Percentiles rank a stretch among this genome's conserved stretches.
These are phyloP conservation scores for Pythium graminicola DNA, from an alignment of 352 stramenopile genomes.

Conservation along the genomic window DNA sequence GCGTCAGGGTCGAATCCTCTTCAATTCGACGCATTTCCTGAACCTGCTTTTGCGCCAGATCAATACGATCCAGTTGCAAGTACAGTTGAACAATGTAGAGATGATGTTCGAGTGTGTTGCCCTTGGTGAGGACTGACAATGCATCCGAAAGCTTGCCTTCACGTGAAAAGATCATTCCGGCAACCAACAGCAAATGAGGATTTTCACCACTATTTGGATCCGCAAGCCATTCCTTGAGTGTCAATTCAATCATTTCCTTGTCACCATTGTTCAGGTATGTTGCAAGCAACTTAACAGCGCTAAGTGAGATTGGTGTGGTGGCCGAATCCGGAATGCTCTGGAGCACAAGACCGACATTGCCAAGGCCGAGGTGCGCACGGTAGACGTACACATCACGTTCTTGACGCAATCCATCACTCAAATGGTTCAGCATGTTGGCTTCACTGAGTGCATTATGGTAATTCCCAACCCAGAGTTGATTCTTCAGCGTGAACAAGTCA, in stretches of 20 bases:
- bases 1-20: conserved; percentile 95
- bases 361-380: conserved; percentile 86
- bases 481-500: conserved; percentile 97
- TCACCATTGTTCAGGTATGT: conserved; percentile 76
- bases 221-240: conserved; percentile 87
- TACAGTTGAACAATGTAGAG: conserved; percentile 81
- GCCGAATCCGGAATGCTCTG: conserved; percentile 71
- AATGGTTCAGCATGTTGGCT: conserved; percentile 76
- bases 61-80: conserved; percentile 92
- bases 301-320: conserved; percentile 61
- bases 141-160: conserved; percentile 92
- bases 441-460: conserved; percentile 94
- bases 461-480: conserved; percentile 96
- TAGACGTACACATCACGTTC: conserved; percentile 95
- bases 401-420: conserved; percentile 79
- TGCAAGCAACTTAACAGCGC: conserved; percentile 83
- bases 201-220: conserved; percentile 79
- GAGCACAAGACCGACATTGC: conserved; percentile 87
- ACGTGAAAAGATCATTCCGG: conserved; percentile 91
- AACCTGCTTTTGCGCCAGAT: conserved; percentile 89
- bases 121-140: conserved; percentile 87
- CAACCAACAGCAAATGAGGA: conserved; percentile 89
- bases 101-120: conserved; percentile 91
- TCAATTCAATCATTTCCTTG: conserved; percentile 85
- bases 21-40: conserved; percentile 89